Conservation (phyloP, 1,139 yeast species). For the Saccharomyces hybrid region DNA sequence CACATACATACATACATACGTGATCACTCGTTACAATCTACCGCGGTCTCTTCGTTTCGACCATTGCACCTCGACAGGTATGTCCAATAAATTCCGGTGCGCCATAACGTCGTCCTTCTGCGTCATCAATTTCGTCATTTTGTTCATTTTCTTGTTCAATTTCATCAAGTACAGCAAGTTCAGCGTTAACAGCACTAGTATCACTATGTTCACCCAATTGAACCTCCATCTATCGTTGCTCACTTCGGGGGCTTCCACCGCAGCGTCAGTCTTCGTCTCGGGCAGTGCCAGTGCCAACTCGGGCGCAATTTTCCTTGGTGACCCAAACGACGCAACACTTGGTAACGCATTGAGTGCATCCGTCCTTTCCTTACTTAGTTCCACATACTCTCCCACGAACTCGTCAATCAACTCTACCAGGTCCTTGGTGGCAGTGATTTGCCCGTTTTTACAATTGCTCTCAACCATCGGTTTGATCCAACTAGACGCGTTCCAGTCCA, state of each 20-base stretch:
- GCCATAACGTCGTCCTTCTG: not conserved
- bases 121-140: not conserved
- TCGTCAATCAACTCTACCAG: constrained; percentile 17
- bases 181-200: not conserved
- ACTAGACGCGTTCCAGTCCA: constrained; percentile 86
- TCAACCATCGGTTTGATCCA: constrained; percentile 92
- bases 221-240: not conserved
- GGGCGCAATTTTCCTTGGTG: not conserved
- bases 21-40: not conserved
- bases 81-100: not conserved
- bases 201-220: not conserved
- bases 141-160: not conserved
- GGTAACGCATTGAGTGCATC: not conserved
- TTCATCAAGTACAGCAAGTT: constrained; percentile 1
- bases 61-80: not conserved
- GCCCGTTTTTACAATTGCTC: constrained; percentile 84
- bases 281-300: not conserved
- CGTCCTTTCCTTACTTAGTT: not conserved
- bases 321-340: not conserved
- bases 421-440: constrained; percentile 47
- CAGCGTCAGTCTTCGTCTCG: not conserved
- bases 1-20: constrained; percentile 3
- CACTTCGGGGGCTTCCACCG: not conserved
- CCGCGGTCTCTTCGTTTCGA: constrained; percentile 2
- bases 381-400: constrained; percentile 13